A percentile compares a stretch with the other conserved stretches of the same genome.
Evolutionary conservation across 257 asterid species (phyloP).

Genomic region (Solanum bukasovii): DNA sequence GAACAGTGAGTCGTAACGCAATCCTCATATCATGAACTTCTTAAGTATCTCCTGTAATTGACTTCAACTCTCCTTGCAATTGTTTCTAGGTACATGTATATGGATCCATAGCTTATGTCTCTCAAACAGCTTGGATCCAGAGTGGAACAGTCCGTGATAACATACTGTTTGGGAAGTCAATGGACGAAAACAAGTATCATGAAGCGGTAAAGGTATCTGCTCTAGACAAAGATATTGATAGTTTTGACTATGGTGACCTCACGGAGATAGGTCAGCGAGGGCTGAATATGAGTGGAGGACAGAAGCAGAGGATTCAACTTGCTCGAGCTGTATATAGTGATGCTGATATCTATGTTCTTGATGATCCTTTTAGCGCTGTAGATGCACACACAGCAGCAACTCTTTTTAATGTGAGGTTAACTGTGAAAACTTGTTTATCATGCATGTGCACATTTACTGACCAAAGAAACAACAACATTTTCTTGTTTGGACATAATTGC

Average conservation of each 20-base stretch:
- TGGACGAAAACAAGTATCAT: conserved; percentile 41
- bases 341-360: conserved; percentile 66
- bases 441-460: neutral
- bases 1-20: conserved; percentile 32
- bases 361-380: conserved; percentile 87
- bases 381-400: conserved; percentile 77
- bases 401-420: conserved; percentile 50
- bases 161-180: conserved; percentile 58
- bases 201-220: conserved; percentile 49
- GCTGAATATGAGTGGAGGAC: conserved; percentile 79
- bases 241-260: conserved; percentile 56
- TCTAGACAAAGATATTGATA: conserved; percentile 59
- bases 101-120: conserved; percentile 71
- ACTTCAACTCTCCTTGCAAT: neutral
- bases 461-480: neutral
- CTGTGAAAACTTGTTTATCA: neutral
- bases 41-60: neutral
- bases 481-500: conserved; percentile 2
- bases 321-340: conserved; percentile 75
- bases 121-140: conserved; percentile 76
- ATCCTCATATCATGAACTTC: neutral
- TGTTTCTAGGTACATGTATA: conserved; percentile 34
- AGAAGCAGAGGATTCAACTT: conserved; percentile 74
- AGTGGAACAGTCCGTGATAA: conserved; percentile 73
- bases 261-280: conserved; percentile 90